phyloP scores from a whole-genome alignment of 2,329 filamentous ascomycete genomes.

The Cryphonectria parasitica region DNA sequence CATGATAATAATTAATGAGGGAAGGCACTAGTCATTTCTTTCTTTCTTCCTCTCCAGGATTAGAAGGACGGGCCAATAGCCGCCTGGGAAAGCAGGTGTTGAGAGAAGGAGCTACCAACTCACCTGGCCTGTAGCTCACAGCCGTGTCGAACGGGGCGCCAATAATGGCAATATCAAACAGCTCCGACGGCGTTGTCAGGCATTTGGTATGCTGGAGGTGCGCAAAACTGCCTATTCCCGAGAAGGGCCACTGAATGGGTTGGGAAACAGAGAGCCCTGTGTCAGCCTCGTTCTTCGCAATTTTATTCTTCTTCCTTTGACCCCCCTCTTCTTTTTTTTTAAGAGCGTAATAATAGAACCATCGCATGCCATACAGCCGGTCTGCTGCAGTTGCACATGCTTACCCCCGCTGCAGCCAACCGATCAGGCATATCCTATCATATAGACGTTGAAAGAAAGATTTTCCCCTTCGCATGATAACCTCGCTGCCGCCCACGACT shows the following conservation, averaged over 20 bases:
- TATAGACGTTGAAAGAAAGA: constrained; percentile 1
- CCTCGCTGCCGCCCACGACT: not conserved
- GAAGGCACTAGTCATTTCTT: not conserved
- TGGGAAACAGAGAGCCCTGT: constrained; percentile 3
- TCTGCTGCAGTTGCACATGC: not conserved
- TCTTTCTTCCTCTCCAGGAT: not conserved
- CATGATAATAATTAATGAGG: not conserved
- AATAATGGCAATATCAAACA: constrained; percentile 73
- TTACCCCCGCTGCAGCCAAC: not conserved
- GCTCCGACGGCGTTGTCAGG: constrained; percentile 64
- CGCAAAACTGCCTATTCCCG: constrained; percentile 76
- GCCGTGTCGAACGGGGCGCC: constrained; percentile 77
- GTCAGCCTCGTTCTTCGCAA: not conserved
- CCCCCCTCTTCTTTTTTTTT: too few relatives aligned
- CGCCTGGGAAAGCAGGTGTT: not conserved
- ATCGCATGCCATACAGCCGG: not conserved
- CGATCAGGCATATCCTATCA: not conserved
- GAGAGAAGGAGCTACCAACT: constrained; percentile 29
- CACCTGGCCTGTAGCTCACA: constrained; percentile 70
- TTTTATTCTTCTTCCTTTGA: too few relatives aligned
- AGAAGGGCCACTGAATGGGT: constrained; percentile 60
- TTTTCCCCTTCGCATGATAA: not conserved
- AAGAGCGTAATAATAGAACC: not conserved
- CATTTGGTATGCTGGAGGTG: constrained; percentile 72
- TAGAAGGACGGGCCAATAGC: too few relatives aligned